Conservation (phyloP, 176 grass and related monocot species). For the Themeda triandra region DNA sequence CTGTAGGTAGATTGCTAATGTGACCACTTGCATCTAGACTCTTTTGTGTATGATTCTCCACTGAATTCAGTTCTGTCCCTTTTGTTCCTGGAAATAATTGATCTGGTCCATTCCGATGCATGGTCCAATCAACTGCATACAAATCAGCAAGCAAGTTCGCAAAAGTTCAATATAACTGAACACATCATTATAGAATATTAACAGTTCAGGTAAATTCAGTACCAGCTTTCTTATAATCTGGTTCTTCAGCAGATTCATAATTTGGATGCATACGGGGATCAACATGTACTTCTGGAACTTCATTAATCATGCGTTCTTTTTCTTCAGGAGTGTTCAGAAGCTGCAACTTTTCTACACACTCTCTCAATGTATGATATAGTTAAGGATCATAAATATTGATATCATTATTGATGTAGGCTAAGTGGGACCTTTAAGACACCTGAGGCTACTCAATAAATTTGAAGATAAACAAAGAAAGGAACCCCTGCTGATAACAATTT, state of each 20-base stretch:
- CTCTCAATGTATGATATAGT: slow-evolving; percentile 79
- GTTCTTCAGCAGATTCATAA: slow-evolving; percentile 81
- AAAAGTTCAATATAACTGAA: slow-evolving; percentile 6
- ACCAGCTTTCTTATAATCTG: slow-evolving; percentile 55
- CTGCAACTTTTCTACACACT: slow-evolving; percentile 86
- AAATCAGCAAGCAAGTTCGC: slow-evolving; percentile 4
- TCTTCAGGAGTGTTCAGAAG: slow-evolving; percentile 79
- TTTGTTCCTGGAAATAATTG: slow-evolving; percentile 39
- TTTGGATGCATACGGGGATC: slow-evolving; percentile 77
- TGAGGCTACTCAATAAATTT: background rate
- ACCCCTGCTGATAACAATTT: background rate
- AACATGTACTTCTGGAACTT: slow-evolving; percentile 76
- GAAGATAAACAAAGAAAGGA: slow-evolving; percentile 21
- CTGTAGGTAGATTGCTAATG: slow-evolving; percentile 8
- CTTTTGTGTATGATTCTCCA: slow-evolving; percentile 36
- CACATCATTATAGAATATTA: slow-evolving; percentile 16
- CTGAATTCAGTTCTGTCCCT: slow-evolving; percentile 23
- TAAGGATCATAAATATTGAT: slow-evolving; percentile 53
- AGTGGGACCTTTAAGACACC: background rate
- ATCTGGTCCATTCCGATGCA: slow-evolving; percentile 37
- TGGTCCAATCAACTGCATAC: slow-evolving; percentile 47
- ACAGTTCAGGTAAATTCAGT: slow-evolving; percentile 1
- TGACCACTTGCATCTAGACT: slow-evolving; percentile 7
- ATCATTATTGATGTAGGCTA: slow-evolving; percentile 20
- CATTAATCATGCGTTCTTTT: slow-evolving; percentile 65